Conservation (phyloP, 768 basidiomycete genomes). For the Tylopilus cervinicoccineus region DNA sequence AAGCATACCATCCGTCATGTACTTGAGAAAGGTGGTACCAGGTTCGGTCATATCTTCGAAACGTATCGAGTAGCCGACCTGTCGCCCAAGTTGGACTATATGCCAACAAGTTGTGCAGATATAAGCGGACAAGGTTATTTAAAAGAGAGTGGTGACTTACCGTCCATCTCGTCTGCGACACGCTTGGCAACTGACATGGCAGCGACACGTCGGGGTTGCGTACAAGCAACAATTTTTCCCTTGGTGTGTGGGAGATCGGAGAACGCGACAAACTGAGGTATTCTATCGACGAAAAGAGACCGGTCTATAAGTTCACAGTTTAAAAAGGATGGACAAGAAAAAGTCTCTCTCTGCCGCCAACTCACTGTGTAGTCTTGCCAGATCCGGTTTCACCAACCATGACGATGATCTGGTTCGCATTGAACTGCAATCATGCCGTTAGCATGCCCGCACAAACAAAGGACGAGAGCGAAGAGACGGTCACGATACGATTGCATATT, state of each 20-base stretch:
- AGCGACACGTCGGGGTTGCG: slow-evolving; percentile 93
- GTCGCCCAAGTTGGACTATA: slow-evolving; percentile 88
- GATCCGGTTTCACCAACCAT: slow-evolving; percentile 95
- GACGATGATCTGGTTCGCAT: slow-evolving; percentile 70
- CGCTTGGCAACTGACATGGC: slow-evolving; percentile 99
- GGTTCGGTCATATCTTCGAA: slow-evolving; percentile 85
- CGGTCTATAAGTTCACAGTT: slow-evolving; percentile 21
- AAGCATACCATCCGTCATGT: slow-evolving; percentile 99
- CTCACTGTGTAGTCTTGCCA: slow-evolving; percentile 94
- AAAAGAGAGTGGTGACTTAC: slow-evolving; percentile 40
- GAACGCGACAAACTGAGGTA: slow-evolving; percentile 94
- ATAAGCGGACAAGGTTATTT: neutral
- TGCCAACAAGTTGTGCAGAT: too few species aligned
- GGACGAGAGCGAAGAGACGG: neutral
- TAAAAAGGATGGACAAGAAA: slow-evolving; percentile 17
- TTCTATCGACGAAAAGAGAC: slow-evolving; percentile 47
- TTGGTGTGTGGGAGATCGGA: slow-evolving; percentile 88
- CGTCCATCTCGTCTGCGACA: slow-evolving; percentile 99
- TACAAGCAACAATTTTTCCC: slow-evolving; percentile 92
- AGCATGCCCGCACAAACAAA: neutral
- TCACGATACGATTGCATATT: neutral
- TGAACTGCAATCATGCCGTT: slow-evolving; percentile 20
- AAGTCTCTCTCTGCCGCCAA: slow-evolving; percentile 17
- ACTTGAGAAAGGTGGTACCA: slow-evolving; percentile 94
- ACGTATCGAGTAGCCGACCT: slow-evolving; percentile 97